Conservation (phyloP, 208 protist genomes). For the Wallacemonas sp. region DNA sequence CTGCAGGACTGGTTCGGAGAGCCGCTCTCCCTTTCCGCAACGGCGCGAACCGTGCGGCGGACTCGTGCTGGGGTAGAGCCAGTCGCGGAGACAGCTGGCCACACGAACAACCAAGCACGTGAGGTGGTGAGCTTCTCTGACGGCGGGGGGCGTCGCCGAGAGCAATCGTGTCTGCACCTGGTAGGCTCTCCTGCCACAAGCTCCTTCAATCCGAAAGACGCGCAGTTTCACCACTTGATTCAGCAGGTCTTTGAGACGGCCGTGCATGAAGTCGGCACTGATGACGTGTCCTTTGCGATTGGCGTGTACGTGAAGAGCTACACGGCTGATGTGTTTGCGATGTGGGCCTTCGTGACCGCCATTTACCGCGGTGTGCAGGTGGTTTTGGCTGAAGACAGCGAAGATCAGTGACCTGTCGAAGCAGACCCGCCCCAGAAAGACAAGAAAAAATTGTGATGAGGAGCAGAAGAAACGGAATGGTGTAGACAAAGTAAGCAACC, state of each 20-base stretch:
- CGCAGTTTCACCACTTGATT: conserved; percentile 48
- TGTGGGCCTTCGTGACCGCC: conserved; percentile 80
- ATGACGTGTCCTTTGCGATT: conserved; percentile 65
- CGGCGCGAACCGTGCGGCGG: conserved; percentile 7
- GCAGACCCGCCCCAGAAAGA: not conserved
- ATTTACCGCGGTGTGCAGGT: conserved; percentile 36
- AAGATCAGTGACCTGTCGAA: not conserved
- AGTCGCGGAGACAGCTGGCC: too few relatives aligned
- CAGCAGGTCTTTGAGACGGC: conserved; percentile 74
- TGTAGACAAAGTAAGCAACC: too few relatives aligned
- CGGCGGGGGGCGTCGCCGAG: not conserved
- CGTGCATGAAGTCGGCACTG: conserved; percentile 78
- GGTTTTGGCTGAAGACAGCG: not conserved
- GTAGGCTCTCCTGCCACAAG: conserved; percentile 65
- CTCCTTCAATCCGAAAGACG: conserved; percentile 45
- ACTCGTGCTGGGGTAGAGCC: too few relatives aligned
- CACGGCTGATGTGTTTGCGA: conserved; percentile 71
- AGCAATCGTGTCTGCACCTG: conserved; percentile 25
- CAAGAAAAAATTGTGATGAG: not conserved
- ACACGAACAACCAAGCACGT: too few relatives aligned
- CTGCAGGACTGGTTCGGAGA: conserved; percentile 71
- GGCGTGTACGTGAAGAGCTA: conserved; percentile 83
- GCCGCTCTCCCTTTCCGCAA: conserved; percentile 12
- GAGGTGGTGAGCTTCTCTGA: too few relatives aligned
- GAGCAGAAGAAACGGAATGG: too few relatives aligned